A percentile compares a stretch with the other conserved stretches of the same genome.
These are phyloP conservation scores for Saturnispora sanitii DNA, from an alignment of 805 yeast genomes.

Conservation along the genomic window DNA sequence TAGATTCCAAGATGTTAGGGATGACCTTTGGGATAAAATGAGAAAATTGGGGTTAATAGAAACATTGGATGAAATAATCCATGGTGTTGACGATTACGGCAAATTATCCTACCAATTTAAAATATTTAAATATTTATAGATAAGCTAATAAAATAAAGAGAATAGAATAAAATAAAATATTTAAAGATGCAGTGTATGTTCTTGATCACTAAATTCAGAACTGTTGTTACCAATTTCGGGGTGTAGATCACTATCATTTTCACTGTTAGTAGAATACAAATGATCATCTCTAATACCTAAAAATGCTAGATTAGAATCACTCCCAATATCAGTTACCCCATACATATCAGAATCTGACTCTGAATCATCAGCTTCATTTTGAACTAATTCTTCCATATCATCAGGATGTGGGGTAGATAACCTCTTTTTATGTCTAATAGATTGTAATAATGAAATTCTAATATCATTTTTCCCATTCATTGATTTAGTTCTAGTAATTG, in stretches of 20 bases:
- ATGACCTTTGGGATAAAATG: slow-evolving; percentile 47
- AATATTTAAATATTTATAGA: slow-evolving; percentile 14
- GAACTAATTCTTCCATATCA: slow-evolving; percentile 2
- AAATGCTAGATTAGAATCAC: slow-evolving; percentile 11
- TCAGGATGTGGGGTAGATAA: slow-evolving; percentile 3
- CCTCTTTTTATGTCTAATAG: slow-evolving; percentile 1
- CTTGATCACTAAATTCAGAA: slow-evolving; percentile 6
- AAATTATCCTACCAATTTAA: slow-evolving; percentile 48
- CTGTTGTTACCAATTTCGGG: background rate
- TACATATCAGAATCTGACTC: slow-evolving; percentile 1
- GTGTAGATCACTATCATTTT: slow-evolving; percentile 1
- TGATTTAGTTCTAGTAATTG: background rate
- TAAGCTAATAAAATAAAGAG: too few relatives aligned
- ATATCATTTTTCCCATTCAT: background rate
- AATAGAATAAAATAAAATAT: too few relatives aligned
- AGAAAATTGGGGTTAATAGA: slow-evolving; percentile 27
- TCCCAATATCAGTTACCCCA: slow-evolving; percentile 3
- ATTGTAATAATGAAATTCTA: slow-evolving; percentile 1
- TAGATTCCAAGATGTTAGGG: slow-evolving; percentile 57
- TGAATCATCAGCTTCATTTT: background rate
- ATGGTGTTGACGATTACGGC: slow-evolving; percentile 85
- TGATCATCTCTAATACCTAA: slow-evolving; percentile 13
- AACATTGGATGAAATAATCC: slow-evolving; percentile 35
- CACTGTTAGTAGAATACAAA: background rate
- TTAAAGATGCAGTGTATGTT: background rate